Evolutionary conservation across 1,284 basidiomycete species (phyloP).

Genomic region (Fomitopsis palustris): DNA sequence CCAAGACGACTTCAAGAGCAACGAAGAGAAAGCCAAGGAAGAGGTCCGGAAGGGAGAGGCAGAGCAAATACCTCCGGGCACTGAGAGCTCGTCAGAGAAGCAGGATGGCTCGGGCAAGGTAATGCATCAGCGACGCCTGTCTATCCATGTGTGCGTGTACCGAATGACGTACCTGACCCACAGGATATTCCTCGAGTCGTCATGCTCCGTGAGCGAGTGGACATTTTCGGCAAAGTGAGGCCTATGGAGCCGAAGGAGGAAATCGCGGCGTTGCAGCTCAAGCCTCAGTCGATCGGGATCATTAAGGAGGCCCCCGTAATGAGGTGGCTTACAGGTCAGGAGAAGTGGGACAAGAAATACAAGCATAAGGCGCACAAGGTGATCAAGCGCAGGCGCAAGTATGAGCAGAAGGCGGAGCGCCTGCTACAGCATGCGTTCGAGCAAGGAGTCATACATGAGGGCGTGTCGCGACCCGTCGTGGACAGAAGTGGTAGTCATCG

Average conservation of each 20-base stretch:
- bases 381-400: conserved; percentile 36
- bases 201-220: conserved; percentile 88
- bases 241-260: conserved; percentile 72
- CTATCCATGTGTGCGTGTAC: too few relatives aligned
- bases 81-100: conserved; percentile 1
- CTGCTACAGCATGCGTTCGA: conserved; percentile 43
- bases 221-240: conserved; percentile 72
- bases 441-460: conserved; percentile 39
- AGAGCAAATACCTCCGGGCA: conserved; percentile 9
- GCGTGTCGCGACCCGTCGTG: conserved; percentile 9
- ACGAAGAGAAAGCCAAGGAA: conserved; percentile 26
- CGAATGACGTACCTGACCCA: neutral
- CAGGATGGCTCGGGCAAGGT: conserved; percentile 6
- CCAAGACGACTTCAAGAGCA: conserved; percentile 29
- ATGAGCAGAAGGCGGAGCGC: conserved; percentile 36
- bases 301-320: conserved; percentile 61
- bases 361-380: conserved; percentile 36
- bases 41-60: conserved; percentile 22
- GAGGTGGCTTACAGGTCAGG: conserved; percentile 57
- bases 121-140: too few relatives aligned
- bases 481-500: conserved; percentile 1
- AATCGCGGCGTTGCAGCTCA: conserved; percentile 63
- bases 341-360: conserved; percentile 54
- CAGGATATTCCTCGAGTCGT: conserved; percentile 29
- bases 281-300: conserved; percentile 58